These are phyloP conservation scores for Draba incana DNA, from an alignment of 345 rosid genomes.

Conservation along the genomic window DNA sequence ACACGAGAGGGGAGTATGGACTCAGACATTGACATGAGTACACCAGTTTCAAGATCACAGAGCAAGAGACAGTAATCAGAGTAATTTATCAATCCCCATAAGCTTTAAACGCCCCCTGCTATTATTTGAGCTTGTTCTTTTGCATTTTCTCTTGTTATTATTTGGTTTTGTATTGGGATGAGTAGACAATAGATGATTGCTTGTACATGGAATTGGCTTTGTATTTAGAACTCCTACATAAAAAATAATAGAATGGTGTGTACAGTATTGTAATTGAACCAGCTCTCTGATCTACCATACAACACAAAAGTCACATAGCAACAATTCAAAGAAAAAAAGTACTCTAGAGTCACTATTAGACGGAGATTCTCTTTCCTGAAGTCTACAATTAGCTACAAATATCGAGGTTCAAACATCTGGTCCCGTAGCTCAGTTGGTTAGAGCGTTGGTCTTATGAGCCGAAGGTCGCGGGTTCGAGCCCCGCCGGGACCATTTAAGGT, in stretches of 20 bases:
- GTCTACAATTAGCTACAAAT: background rate
- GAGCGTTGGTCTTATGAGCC: slow-evolving; percentile 99
- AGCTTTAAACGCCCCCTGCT: slow-evolving; percentile 1
- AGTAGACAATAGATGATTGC: slow-evolving; percentile 16
- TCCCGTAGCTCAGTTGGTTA: slow-evolving; percentile 99
- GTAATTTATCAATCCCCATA: slow-evolving; percentile 11
- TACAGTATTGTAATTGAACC: background rate
- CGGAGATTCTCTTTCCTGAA: too few species aligned
- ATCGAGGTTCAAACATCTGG: slow-evolving; percentile 20
- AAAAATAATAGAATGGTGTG: slow-evolving; percentile 32
- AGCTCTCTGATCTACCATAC: background rate
- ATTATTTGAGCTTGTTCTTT: slow-evolving; percentile 30
- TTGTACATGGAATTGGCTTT: slow-evolving; percentile 33
- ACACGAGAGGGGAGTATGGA: slow-evolving; percentile 71
- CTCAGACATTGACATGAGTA: slow-evolving; percentile 78
- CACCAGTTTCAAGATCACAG: slow-evolving; percentile 63
- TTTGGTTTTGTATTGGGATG: slow-evolving; percentile 4
- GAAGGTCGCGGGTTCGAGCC: slow-evolving; percentile 96
- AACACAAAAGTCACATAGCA: background rate
- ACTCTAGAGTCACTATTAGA: too few species aligned
- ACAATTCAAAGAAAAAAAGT: background rate
- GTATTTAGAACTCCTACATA: slow-evolving; percentile 13
- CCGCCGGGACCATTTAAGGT: slow-evolving; percentile 69
- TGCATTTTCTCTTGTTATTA: background rate
- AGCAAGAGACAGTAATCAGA: slow-evolving; percentile 45